A percentile compares a stretch with the other conserved stretches of the same genome.
These are phyloP conservation scores for Calamus simplicifolius DNA, from an alignment of 176 grass and related monocot genomes.

Conservation along the genomic window DNA sequence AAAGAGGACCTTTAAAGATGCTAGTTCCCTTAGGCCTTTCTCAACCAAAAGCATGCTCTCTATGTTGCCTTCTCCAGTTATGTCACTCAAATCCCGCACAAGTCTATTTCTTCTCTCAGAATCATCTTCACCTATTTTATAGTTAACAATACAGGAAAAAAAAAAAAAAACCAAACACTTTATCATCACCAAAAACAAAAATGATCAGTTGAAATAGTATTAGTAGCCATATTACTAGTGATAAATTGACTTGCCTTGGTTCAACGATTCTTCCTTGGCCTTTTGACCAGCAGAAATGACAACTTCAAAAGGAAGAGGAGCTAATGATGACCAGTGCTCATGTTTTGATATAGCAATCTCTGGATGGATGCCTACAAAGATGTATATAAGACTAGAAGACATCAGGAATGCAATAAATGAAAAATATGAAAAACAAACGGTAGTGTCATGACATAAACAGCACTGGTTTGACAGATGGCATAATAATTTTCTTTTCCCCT, in stretches of 20 bases:
- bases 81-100: slow-evolving; percentile 66
- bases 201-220: slow-evolving; percentile 3
- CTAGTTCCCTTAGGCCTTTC: slow-evolving; percentile 94
- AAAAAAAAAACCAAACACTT: slow-evolving; percentile 15
- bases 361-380: slow-evolving; percentile 73
- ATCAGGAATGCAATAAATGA: no score
- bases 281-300: slow-evolving; percentile 97
- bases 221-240: neutral
- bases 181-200: neutral
- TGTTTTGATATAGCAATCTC: slow-evolving; percentile 90
- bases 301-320: slow-evolving; percentile 92
- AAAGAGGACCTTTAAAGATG: slow-evolving; percentile 65
- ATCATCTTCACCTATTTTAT: slow-evolving; percentile 54
- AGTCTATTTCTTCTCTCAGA: slow-evolving; percentile 65
- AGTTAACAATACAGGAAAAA: neutral
- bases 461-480: no score
- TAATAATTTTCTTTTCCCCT: no score
- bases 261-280: slow-evolving; percentile 73
- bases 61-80: slow-evolving; percentile 96
- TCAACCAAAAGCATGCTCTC: slow-evolving; percentile 98
- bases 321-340: slow-evolving; percentile 97
- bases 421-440: no score
- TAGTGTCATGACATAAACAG: no score
- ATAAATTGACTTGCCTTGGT: slow-evolving; percentile 43
- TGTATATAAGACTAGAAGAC: neutral